Evolutionary conservation across 1,284 basidiomycete genomes (phyloP).

Genomic region (Cryptococcus sp.): DNA sequence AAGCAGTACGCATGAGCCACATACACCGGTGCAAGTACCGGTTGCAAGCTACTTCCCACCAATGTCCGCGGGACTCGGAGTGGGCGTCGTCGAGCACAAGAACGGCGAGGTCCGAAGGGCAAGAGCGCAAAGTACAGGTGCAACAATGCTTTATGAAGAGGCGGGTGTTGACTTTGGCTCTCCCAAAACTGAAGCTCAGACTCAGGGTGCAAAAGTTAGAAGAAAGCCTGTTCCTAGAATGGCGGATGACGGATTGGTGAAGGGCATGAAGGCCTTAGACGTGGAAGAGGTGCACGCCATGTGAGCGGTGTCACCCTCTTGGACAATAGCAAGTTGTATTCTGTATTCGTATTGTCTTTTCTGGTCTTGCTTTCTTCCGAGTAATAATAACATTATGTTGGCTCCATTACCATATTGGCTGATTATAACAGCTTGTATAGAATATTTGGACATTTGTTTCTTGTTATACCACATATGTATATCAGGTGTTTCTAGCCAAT

Average conservation of each 20-base stretch:
- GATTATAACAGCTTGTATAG: too few relatives aligned
- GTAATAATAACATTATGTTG: too few relatives aligned
- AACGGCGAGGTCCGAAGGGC: neutral
- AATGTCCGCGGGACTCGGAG: conserved; percentile 8
- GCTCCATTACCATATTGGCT: too few relatives aligned
- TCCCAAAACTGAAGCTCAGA: neutral
- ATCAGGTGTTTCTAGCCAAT: too few relatives aligned
- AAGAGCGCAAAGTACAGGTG: neutral
- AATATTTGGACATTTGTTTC: too few relatives aligned
- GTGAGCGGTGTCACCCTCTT: neutral
- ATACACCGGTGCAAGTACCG: neutral
- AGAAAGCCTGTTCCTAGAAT: conserved; percentile 26
- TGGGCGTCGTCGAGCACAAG: conserved; percentile 6
- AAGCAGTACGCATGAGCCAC: neutral
- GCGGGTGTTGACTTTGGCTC: conserved; percentile 9
- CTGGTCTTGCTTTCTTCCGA: neutral
- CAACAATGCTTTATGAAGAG: conserved; percentile 4
- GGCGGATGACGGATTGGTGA: conserved; percentile 4
- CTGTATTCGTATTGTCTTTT: neutral
- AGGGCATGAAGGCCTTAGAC: neutral
- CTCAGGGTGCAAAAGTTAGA: conserved; percentile 9
- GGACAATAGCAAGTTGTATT: conserved; percentile 1
- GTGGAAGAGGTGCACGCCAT: neutral
- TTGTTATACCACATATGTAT: too few relatives aligned
- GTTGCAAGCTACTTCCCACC: conserved; percentile 8